Evolutionary conservation across 345 rosid species (phyloP), one percentile per base, ranked within the genome.

Genomic region (Triadica sebifera): DNA sequence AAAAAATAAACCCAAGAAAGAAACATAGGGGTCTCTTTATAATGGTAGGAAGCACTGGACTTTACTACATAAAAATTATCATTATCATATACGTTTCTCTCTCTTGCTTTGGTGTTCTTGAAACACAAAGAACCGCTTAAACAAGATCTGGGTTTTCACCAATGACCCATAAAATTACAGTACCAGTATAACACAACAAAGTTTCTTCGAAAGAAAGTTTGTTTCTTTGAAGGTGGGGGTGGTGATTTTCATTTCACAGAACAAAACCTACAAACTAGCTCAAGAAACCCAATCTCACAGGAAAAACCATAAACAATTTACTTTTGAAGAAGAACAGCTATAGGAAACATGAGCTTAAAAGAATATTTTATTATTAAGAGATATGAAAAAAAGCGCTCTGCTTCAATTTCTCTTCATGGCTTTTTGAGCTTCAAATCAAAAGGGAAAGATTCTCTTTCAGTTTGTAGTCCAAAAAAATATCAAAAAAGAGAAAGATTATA

Each of bases 131-230:
- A 37, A 17, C 22, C 63, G 41, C 19, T 73, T 12, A 49, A 34
- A 15, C 50, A 72, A 65, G 77, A 72, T 61, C 74, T 56, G 73
- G 19, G 62, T 51, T 69, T 72, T 67, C 29, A 62, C 60, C 34
- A 24, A 45, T 20, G 57, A 46, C 69, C 75, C 46, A 13, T 60
- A 65, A 71, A 78, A 59, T 52, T 79, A 65, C 12, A 17, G 47
- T 43, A 43, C 9, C 8, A 59, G 24, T 25, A 52, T 41, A 37
- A n/a, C 16, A 20, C 34, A 70, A n/a, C 52, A 29, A 29, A 29
- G 34, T 29, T 29, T 29, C 34, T 2, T 1, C 34, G 2, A 29
- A 29, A 29, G 34, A 29, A 49, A 56, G 34, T 65, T 45, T 43
- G 38, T 22, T 56, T 59, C 22, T 13, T 46, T 34, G 4, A 13